phyloP scores from a whole-genome alignment of 495 filamentous ascomycete genomes.

The Podospora fimiseda region DNA sequence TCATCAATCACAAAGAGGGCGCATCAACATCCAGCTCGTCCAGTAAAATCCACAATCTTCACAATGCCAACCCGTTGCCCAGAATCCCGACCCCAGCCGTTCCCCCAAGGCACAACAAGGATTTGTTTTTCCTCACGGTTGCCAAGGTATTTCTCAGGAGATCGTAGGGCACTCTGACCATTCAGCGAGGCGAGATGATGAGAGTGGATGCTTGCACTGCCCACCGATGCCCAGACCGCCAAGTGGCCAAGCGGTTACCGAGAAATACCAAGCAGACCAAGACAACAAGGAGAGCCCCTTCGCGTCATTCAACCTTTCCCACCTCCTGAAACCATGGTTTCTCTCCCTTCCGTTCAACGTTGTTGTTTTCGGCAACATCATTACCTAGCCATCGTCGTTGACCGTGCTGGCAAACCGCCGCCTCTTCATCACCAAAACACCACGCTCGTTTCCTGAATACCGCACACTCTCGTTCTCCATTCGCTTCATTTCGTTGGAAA shows the following conservation, averaged over 20 bases:
- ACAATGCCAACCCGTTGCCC: neutral
- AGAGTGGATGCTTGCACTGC: constrained; percentile 14
- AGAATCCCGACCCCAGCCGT: neutral
- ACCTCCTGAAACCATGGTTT: constrained; percentile 11
- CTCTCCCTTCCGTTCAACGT: constrained; percentile 8
- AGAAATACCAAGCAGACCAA: constrained; percentile 10
- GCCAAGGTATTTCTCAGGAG: constrained; percentile 11
- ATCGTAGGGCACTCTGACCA: constrained; percentile 2
- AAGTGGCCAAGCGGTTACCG: constrained; percentile 20
- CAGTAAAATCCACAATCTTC: neutral
- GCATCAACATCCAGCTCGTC: neutral
- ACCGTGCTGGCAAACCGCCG: constrained; percentile 6
- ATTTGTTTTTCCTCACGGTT: neutral
- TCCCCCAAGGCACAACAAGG: neutral
- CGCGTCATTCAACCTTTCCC: constrained; percentile 10
- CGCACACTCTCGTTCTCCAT: neutral
- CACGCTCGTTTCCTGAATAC: neutral
- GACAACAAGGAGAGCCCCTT: constrained; percentile 5
- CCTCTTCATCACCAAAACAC: neutral
- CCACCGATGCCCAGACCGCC: constrained; percentile 13
- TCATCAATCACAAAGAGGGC: neutral
- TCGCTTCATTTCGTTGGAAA: neutral
- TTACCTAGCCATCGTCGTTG: neutral
- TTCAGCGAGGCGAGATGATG: neutral
- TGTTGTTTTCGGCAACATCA: neutral